These are phyloP conservation scores for Senna siamea DNA, from an alignment of 306 rosid species.

Conservation along the genomic window DNA sequence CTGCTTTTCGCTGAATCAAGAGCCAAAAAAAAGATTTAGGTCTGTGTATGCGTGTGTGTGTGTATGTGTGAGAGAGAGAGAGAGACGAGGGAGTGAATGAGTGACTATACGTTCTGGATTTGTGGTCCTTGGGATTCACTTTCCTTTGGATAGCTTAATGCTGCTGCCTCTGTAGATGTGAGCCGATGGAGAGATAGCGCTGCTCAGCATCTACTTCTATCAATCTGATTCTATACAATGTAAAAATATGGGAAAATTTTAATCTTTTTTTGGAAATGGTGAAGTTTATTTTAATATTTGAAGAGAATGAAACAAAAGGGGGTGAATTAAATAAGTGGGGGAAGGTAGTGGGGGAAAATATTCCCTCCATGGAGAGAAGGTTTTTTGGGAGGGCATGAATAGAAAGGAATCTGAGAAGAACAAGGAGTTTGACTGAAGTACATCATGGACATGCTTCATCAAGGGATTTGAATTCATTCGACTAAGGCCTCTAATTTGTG, in stretches of 20 bases:
- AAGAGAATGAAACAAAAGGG: conserved; percentile 64
- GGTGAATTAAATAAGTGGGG: conserved; percentile 35
- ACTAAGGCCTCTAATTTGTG: not conserved
- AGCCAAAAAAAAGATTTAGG: conserved; percentile 27
- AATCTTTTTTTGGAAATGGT: conserved; percentile 13
- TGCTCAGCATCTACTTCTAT: conserved; percentile 7
- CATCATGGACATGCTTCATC: conserved; percentile 27
- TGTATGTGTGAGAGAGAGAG: not conserved
- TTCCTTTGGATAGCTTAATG: conserved; percentile 45
- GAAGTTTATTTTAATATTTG: conserved; percentile 40
- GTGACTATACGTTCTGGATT: conserved; percentile 25
- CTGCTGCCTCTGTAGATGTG: conserved; percentile 41
- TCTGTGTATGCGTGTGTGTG: not conserved
- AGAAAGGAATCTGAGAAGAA: conserved; percentile 51
- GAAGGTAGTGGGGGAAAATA: conserved; percentile 37
- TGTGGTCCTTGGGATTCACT: conserved; percentile 43
- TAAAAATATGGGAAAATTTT: not conserved
- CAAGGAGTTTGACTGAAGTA: conserved; percentile 50
- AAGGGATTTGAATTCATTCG: conserved; percentile 31
- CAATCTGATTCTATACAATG: conserved; percentile 18
- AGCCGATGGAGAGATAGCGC: conserved; percentile 27
- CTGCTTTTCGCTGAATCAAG: conserved; percentile 35
- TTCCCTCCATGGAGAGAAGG: conserved; percentile 40
- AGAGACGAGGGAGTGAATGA: not conserved
- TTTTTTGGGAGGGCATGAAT: conserved; percentile 34